phyloP scores from a whole-genome alignment of 495 filamentous ascomycete species.

The Talaromyces trachyspermus region DNA sequence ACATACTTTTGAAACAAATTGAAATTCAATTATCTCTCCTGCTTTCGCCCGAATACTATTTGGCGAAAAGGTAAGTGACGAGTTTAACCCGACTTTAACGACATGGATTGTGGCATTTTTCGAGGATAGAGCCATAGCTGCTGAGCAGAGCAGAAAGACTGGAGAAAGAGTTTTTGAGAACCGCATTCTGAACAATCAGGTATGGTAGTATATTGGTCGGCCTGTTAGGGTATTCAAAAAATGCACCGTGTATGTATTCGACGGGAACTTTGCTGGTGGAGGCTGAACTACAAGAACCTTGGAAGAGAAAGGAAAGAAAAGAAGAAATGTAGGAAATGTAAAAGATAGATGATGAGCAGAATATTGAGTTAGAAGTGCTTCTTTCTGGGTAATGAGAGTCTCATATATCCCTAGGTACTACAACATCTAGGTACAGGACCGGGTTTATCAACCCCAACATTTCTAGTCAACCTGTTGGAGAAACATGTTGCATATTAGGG shows the following conservation, averaged over 20 bases:
- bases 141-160: not conserved
- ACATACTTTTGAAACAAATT: constrained; percentile 38
- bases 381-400: too few species aligned
- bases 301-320: not conserved
- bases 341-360: too few species aligned
- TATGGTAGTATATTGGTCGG: not conserved
- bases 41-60: constrained; percentile 29
- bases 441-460: too few species aligned
- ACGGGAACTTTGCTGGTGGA: not conserved
- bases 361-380: too few species aligned
- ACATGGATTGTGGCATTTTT: constrained; percentile 35
- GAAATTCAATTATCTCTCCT: constrained; percentile 46
- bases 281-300: too few species aligned
- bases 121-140: not conserved
- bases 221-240: not conserved
- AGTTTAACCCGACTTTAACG: constrained; percentile 40
- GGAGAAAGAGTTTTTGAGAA: not conserved
- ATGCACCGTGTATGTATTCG: not conserved
- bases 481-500: too few species aligned
- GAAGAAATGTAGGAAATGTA: not conserved
- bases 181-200: not conserved
- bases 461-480: too few species aligned
- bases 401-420: too few species aligned
- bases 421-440: too few species aligned
- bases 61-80: constrained; percentile 23